Evolutionary conservation across 2,329 filamentous ascomycete genomes (phyloP).

Genomic region (Botrytis pseudocinerea): DNA sequence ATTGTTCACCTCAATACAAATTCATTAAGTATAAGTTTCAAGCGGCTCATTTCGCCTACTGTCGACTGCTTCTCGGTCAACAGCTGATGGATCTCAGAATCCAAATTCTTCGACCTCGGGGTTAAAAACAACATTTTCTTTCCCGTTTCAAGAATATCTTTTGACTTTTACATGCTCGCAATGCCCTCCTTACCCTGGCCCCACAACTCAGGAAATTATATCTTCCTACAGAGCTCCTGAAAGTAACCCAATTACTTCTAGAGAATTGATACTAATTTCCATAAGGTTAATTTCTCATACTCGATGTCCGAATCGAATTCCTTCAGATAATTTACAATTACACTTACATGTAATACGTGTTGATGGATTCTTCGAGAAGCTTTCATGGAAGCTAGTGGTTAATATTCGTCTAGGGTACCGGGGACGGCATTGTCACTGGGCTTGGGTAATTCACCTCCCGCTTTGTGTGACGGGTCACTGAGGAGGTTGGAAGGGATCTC

Average conservation of each 20-base stretch:
- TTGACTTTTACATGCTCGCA: neutral
- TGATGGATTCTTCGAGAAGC: neutral
- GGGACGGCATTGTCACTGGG: no score
- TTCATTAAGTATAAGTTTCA: neutral
- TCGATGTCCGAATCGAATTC: neutral
- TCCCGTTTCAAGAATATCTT: neutral
- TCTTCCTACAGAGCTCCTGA: neutral
- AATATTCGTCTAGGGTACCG: accelerated
- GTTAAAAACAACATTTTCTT: neutral
- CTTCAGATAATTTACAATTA: neutral
- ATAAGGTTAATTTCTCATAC: neutral
- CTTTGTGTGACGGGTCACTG: neutral
- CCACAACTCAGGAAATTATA: neutral
- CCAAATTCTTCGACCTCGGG: neutral
- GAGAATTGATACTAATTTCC: neutral
- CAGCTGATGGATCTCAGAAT: neutral
- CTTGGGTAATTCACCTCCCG: neutral
- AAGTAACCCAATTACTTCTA: neutral
- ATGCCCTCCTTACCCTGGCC: neutral
- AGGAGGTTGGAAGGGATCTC: neutral
- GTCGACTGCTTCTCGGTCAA: neutral
- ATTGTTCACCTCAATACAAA: neutral
- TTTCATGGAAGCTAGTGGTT: neutral
- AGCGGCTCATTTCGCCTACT: neutral
- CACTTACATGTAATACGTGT: neutral